Percentiles rank a stretch among this genome's conserved stretches.
phyloP scores from a whole-genome alignment of 257 asterid genomes.

The Plantago elongata region DNA sequence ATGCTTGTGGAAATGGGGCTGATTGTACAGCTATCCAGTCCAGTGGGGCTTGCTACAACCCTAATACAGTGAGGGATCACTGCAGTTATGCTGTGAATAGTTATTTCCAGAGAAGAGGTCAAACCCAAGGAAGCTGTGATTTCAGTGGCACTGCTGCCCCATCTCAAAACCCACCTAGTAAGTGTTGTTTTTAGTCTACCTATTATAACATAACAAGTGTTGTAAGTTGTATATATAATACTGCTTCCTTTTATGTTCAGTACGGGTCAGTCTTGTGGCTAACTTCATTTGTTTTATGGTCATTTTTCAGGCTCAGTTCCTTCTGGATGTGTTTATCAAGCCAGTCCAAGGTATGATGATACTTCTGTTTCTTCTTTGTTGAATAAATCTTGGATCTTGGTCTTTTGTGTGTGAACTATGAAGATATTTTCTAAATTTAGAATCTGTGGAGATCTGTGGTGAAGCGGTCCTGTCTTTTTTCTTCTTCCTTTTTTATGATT shows the following conservation, averaged over 20 bases:
- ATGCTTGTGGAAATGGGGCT: conserved; percentile 83
- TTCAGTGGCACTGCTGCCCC: conserved; percentile 53
- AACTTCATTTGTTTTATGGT: conserved; percentile 4
- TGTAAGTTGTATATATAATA: background rate
- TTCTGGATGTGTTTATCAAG: conserved; percentile 43
- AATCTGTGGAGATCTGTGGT: background rate
- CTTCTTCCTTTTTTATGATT: too few relatives aligned
- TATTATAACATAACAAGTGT: too few relatives aligned
- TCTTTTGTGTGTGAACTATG: background rate
- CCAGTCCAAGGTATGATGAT: conserved; percentile 39
- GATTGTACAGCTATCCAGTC: conserved; percentile 58
- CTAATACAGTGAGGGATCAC: conserved; percentile 75
- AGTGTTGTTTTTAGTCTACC: conserved; percentile 10
- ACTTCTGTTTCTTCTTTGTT: background rate
- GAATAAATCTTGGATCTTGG: conserved; percentile 1
- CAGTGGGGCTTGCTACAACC: conserved; percentile 65
- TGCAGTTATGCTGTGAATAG: conserved; percentile 86
- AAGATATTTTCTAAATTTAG: background rate
- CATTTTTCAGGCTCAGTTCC: conserved; percentile 24
- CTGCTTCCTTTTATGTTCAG: background rate
- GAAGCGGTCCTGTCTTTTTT: too few relatives aligned
- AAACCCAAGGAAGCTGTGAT: conserved; percentile 54
- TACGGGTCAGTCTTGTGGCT: background rate
- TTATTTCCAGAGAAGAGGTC: conserved; percentile 60
- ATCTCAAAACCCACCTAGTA: conserved; percentile 41